phyloP scores from a whole-genome alignment of 441 rosid species.

The Manihot esculenta region DNA sequence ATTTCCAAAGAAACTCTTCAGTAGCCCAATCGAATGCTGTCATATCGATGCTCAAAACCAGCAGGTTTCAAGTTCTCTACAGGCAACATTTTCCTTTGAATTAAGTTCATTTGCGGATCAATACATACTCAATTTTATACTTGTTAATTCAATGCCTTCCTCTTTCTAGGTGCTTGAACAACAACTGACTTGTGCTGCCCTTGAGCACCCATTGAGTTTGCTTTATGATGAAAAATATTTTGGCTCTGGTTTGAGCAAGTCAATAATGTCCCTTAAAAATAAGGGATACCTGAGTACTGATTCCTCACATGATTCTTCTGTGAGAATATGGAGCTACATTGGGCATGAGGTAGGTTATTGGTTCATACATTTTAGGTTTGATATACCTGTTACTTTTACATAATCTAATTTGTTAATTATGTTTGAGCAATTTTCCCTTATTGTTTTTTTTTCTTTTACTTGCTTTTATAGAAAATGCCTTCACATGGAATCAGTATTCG shows the following conservation, averaged over 20 bases:
- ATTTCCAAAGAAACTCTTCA: constrained; percentile 76
- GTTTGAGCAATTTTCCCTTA: not conserved
- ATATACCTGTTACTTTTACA: not conserved
- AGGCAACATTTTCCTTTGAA: constrained; percentile 8
- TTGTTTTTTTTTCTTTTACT: constrained; percentile 16
- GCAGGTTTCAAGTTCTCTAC: constrained; percentile 47
- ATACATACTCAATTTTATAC: constrained; percentile 20
- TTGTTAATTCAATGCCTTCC: constrained; percentile 22
- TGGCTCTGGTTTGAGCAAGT: constrained; percentile 55
- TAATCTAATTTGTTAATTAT: not conserved
- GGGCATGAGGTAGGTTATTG: constrained; percentile 66
- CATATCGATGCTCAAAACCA: constrained; percentile 81
- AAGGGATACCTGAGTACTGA: constrained; percentile 58
- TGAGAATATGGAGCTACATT: constrained; percentile 74
- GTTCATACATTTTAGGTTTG: constrained; percentile 13
- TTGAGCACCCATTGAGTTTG: constrained; percentile 79
- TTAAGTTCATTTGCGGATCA: constrained; percentile 7
- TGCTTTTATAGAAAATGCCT: constrained; percentile 61
- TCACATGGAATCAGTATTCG: constrained; percentile 64
- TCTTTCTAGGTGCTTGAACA: constrained; percentile 76
- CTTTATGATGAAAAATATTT: constrained; percentile 71
- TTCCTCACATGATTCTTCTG: constrained; percentile 51
- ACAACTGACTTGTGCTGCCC: constrained; percentile 83
- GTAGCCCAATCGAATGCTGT: constrained; percentile 82
- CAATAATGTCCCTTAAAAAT: constrained; percentile 52